Base-by-base conservation (phyloP, 2,329 filamentous ascomycete genomes). In the Phaeosphaeria sp. region DNA sequence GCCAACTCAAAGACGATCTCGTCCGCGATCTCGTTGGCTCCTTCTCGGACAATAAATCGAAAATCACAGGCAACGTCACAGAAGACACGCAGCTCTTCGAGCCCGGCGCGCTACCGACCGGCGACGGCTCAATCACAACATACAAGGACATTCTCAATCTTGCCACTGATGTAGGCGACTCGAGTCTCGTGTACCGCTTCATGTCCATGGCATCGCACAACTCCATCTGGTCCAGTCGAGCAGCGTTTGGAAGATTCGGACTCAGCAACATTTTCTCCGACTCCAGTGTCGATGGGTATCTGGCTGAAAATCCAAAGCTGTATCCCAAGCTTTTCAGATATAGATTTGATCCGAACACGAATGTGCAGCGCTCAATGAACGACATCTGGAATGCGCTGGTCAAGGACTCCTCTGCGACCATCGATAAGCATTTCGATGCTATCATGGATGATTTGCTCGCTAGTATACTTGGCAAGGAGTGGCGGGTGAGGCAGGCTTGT, bases 311-410 rank as follows among this genome's bases (percentile, higher is more conserved):
- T 68, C 93, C 93, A 0, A 97, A 96, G 75, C 85, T 99, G 17
- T 98, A 97, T 69, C 92, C 93, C 0, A 98, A 97, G 78, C 85
- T 99, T 1, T 99, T 90, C 78, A 87, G 95, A 48, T 99, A 98
- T 77, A 85, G 93, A 39, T 98, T 98, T 60, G 95, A 99, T 75
- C 95, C 95, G 0, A 98, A 97, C 72, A 84, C 89, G 1, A 97
- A 96, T 63, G 95, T 98, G 13, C 92, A 94, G 73, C 85, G 89
- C 48, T 97, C 94, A 0, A 99, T 99, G 95, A 93, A 96, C 56
- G 92, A 96, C 62, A 98, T 99, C 64, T 99, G 95, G 95, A 93
- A 91, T 69, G 90, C 94, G 0, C 80, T 99, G n/a, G 93, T 98
- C 53, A 96, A 96, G 72, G 93, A 98, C 67, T 86, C 92, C 1